Conservation (phyloP, 2,329 filamentous ascomycete species). For the Cladosporium sp. region DNA sequence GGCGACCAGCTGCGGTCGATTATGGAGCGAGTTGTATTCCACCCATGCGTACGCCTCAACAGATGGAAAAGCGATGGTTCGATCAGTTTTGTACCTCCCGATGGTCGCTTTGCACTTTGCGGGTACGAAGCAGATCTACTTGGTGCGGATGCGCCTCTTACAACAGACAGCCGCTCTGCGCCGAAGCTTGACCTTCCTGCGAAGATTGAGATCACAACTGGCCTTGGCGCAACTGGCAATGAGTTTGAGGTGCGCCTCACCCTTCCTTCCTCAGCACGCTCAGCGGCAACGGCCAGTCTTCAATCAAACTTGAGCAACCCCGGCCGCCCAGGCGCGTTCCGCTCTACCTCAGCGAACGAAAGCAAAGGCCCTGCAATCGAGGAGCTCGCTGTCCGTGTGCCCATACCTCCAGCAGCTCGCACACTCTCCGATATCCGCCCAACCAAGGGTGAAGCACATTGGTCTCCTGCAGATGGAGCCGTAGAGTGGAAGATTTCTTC, state of each 20-base stretch:
- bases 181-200: constrained; percentile 79
- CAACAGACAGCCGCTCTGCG: constrained; percentile 28
- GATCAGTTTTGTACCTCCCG: constrained; percentile 92
- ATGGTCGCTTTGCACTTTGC: constrained; percentile 88
- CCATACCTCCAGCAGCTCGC: constrained; percentile 74
- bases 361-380: constrained; percentile 57
- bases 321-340: constrained; percentile 27
- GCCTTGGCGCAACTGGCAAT: constrained; percentile 69
- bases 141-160: constrained; percentile 57
- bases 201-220: constrained; percentile 76
- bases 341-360: constrained; percentile 25
- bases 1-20: constrained; percentile 46
- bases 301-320: constrained; percentile 30
- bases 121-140: constrained; percentile 93
- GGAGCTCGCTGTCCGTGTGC: constrained; percentile 74
- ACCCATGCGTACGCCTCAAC: constrained; percentile 89
- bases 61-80: constrained; percentile 87
- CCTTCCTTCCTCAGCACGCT: constrained; percentile 20
- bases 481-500: constrained; percentile 82
- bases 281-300: constrained; percentile 31
- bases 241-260: constrained; percentile 83
- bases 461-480: constrained; percentile 68
- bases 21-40: constrained; percentile 88
- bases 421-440: constrained; percentile 81
- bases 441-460: constrained; percentile 79